A percentile compares a stretch with the other conserved stretches of the same genome.
phyloP scores from a whole-genome alignment of 2,329 filamentous ascomycete species.

The Paracoccidioides brasiliensis region DNA sequence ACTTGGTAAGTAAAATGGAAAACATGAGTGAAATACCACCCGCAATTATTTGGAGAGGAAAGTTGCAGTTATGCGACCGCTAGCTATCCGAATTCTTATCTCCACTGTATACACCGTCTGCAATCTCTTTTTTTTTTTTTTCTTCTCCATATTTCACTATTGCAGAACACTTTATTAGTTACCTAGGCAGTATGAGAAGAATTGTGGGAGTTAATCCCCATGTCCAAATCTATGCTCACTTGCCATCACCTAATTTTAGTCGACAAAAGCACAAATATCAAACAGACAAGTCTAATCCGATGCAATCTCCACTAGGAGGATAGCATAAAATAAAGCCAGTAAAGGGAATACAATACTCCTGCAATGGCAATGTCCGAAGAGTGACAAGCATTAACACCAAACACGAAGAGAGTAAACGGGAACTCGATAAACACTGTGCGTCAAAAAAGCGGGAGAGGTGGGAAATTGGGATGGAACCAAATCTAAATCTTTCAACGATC shows the following conservation, averaged over 20 bases:
- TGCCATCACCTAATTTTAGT: not conserved
- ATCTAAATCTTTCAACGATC: too few relatives aligned
- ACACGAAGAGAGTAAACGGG: not conserved
- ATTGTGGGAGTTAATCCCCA: not conserved
- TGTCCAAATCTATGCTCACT: not conserved
- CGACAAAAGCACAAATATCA: not conserved
- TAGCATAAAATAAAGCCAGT: not conserved
- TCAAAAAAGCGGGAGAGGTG: too few relatives aligned
- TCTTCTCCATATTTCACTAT: not conserved
- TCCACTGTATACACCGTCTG: too few relatives aligned
- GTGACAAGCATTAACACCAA: not conserved
- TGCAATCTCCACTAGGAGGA: not conserved
- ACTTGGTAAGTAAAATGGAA: too few relatives aligned
- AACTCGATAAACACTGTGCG: too few relatives aligned
- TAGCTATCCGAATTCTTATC: too few relatives aligned
- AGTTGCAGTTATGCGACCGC: too few relatives aligned
- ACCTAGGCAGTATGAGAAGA: not conserved
- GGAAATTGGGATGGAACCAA: too few relatives aligned
- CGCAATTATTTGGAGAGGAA: too few relatives aligned
- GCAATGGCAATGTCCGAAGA: not conserved
- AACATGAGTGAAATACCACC: not conserved
- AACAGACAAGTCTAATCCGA: not conserved
- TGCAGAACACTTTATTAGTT: too few relatives aligned
- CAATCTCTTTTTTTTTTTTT: too few relatives aligned
- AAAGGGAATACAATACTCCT: not conserved